Evolutionary conservation across 2,329 filamentous ascomycete species (phyloP), one percentile per base, ranked within the genome.

Genomic region (Coleophoma eucalyptorum): DNA sequence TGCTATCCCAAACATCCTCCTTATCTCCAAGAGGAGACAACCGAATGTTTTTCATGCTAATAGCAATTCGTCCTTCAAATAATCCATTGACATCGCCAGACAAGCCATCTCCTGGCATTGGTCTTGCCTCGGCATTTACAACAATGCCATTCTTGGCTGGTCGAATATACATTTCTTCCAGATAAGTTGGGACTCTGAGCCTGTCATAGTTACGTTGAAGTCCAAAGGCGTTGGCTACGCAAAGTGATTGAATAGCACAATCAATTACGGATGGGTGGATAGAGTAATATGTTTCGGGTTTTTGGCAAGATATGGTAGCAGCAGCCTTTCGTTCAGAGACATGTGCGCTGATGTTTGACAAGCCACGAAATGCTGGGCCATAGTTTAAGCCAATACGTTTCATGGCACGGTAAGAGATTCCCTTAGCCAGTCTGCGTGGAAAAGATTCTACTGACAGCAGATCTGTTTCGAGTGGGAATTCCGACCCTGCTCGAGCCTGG

Each of bases 341-440:
- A 37, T 18, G 20, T 11, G 46, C 16, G n/a, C 42, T 58, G 54
- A 43, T 46, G 13, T 51, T 26, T n/a, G 52, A 45, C 15, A 63
- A 48, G 3, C 53, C 53, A 40, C 55, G 52, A 38, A 64, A 65
- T 6, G 18, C 19, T 2, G 55, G 43, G 8, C 62, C 57, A 26
- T 63, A 62, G 26, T 59, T 57, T 3, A 62, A 32, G 3, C 62
- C 61, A 8, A 59, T 48, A 32, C 57, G 55, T 2, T 35, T 46
- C 55, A 64, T 50, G 3, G 50, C 50, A 21, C 50, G 40, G 46
- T 62, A 64, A n/a, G n/a, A n/a, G n/a, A n/a, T n/a, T n/a, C n/a
- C n/a, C n/a, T n/a, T n/a, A n/a, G n/a, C n/a, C n/a, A n/a, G n/a
- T n/a, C n/a, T n/a, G n/a, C n/a, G n/a, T n/a, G n/a, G n/a, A n/a